Evolutionary conservation across 306 rosid genomes (phyloP).

Genomic region (Corylus heterophylla): DNA sequence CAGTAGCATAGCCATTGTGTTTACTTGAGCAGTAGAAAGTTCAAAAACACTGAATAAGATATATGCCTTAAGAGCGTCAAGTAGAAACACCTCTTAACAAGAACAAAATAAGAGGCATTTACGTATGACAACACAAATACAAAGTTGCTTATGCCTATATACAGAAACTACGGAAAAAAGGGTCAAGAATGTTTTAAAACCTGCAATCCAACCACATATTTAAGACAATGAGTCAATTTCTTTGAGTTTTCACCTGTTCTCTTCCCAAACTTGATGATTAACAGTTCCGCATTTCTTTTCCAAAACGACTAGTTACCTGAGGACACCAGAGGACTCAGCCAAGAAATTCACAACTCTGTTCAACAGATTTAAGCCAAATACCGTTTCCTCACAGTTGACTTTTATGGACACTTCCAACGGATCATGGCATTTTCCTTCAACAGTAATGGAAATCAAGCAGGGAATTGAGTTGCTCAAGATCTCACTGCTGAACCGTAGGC

Average conservation of each 20-base stretch:
- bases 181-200: slow-evolving; percentile 8
- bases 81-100: neutral
- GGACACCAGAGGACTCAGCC: slow-evolving; percentile 52
- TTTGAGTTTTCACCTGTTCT: slow-evolving; percentile 12
- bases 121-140: neutral
- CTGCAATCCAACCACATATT: neutral
- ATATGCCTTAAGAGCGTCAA: neutral
- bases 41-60: neutral
- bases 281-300: slow-evolving; percentile 20
- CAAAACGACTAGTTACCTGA: slow-evolving; percentile 27
- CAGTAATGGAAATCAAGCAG: slow-evolving; percentile 70
- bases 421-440: slow-evolving; percentile 86
- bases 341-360: slow-evolving; percentile 79
- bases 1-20: neutral
- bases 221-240: slow-evolving; percentile 11
- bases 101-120: neutral
- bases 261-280: slow-evolving; percentile 15
- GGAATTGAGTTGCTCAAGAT: slow-evolving; percentile 71
- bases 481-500: slow-evolving; percentile 83
- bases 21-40: neutral
- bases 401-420: slow-evolving; percentile 65
- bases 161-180: neutral
- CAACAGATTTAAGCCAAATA: slow-evolving; percentile 86
- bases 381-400: slow-evolving; percentile 95
- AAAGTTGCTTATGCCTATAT: neutral